These are phyloP conservation scores for Pachyrhizus erosus DNA, from an alignment of 306 rosid genomes.

Conservation along the genomic window DNA sequence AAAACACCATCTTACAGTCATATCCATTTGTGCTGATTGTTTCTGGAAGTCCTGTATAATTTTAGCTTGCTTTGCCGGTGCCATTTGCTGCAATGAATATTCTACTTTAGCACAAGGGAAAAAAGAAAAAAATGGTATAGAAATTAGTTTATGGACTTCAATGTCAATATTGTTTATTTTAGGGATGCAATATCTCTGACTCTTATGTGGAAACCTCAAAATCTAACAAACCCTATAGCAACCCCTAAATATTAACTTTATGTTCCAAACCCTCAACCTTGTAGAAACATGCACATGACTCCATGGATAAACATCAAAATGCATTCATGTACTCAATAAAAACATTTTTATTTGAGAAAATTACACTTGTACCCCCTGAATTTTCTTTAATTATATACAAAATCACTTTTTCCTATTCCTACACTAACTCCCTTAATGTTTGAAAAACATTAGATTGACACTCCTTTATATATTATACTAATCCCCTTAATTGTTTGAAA, in stretches of 20 bases:
- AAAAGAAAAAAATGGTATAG: slow-evolving; percentile 1
- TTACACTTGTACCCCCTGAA: too few relatives aligned
- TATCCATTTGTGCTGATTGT: slow-evolving; percentile 99
- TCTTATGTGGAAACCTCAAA: slow-evolving; percentile 32
- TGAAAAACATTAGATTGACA: too few relatives aligned
- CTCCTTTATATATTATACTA: too few relatives aligned
- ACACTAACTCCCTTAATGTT: too few relatives aligned
- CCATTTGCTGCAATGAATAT: slow-evolving; percentile 87
- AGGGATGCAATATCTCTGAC: too few relatives aligned
- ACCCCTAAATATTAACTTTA: slow-evolving; percentile 30
- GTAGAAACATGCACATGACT: background rate
- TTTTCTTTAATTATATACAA: too few relatives aligned
- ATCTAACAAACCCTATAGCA: slow-evolving; percentile 16
- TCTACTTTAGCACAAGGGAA: slow-evolving; percentile 38
- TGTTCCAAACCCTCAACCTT: slow-evolving; percentile 25
- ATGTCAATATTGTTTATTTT: slow-evolving; percentile 17
- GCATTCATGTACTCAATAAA: background rate
- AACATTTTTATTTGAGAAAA: too few relatives aligned
- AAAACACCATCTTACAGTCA: slow-evolving; percentile 79
- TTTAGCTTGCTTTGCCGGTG: slow-evolving; percentile 85
- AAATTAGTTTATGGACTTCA: slow-evolving; percentile 1
- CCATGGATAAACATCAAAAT: slow-evolving; percentile 20
- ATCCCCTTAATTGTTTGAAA: too few relatives aligned
- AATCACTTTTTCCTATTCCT: too few relatives aligned
- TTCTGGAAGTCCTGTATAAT: slow-evolving; percentile 83